Evolutionary conservation across 2,329 filamentous ascomycete species (phyloP), one percentile per base, ranked within the genome.

Genomic region (Aspergillus sp.): DNA sequence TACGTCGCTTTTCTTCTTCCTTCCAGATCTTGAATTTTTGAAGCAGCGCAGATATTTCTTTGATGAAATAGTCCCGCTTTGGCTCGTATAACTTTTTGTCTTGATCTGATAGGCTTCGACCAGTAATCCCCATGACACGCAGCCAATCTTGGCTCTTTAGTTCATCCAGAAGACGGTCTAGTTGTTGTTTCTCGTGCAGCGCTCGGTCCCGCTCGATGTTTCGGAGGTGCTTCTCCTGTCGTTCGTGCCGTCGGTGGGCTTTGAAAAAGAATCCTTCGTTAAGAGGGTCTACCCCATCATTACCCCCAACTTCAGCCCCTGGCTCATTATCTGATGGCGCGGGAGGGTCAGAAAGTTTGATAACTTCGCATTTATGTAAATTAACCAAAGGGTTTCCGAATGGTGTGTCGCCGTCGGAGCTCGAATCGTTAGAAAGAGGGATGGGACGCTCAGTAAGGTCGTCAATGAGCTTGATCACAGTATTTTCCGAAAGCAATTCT

Each of bases 131-230:
- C 86, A 99, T 92, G 4, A 93, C 85, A 60, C 90, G 88, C 56
- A 97, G 80, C 95, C 95, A 99, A 74, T 98, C 95, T 57, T 90
- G 91, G 2, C 93, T 90, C 71, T 91, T 89, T 1, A 99, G 82
- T 17, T 91, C 91, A 53, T 95, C 91, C 6, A 97, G 81, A 15
- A 88, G 75, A 7, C 85, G 79, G 60, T 88, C 85, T n/a, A 88
- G 74, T 64, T 87, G 83, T 47, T 83, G 80, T 64, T 88, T 87
- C 63, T 88, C 85, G 68, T 88, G 85, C 76, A 86, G 85, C 5
- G 85, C 85, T 36, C 83, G 77, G 69, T 88, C 85, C 60, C 83
- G 83, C 67, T 89, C 86, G 55, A 88, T 87, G 64, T 88, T 89
- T 50, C 86, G 84, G 22, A 87, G 78, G 66, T 87, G 85, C 67